These are phyloP conservation scores for Chloropicon primus DNA, from an alignment of 139 green algal genomes.

Conservation along the genomic window DNA sequence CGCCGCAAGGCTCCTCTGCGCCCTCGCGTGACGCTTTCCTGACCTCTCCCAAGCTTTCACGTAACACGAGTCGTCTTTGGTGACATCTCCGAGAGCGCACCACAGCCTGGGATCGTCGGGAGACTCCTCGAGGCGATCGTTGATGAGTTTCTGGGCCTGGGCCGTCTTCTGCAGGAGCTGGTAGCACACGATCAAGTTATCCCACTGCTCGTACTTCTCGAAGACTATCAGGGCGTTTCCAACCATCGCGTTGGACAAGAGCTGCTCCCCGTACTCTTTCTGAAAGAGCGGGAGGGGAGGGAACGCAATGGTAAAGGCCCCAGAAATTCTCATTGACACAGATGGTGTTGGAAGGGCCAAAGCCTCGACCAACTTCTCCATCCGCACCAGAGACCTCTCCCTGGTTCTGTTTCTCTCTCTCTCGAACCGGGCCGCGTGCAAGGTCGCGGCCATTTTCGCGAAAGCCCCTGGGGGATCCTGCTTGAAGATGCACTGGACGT, in stretches of 20 bases:
- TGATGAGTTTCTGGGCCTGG: constrained; percentile 54
- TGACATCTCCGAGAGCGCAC: constrained; percentile 81
- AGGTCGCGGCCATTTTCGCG: constrained; percentile 20
- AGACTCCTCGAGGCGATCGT: constrained; percentile 36
- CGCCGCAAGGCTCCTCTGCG: constrained; percentile 56
- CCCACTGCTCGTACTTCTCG: constrained; percentile 78
- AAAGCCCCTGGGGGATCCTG: constrained; percentile 29
- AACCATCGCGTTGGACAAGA: constrained; percentile 65
- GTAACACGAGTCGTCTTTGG: constrained; percentile 50
- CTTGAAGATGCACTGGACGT: constrained; percentile 53
- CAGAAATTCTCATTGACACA: constrained; percentile 13
- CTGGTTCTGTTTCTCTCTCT: constrained; percentile 48
- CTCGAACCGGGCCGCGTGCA: constrained; percentile 44
- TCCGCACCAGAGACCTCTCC: constrained; percentile 50
- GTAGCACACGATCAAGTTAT: constrained; percentile 77
- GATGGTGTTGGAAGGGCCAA: background rate
- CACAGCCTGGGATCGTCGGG: constrained; percentile 66
- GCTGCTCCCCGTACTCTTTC: constrained; percentile 67
- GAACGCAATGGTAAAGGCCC: constrained; percentile 34
- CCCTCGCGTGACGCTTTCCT: constrained; percentile 28
- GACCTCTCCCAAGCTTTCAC: constrained; percentile 59
- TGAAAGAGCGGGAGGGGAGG: constrained; percentile 28
- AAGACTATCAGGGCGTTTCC: constrained; percentile 55
- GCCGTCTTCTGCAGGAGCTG: constrained; percentile 59
- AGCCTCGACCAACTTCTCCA: constrained; percentile 46